Conservation (phyloP, 2,329 filamentous ascomycete species). For the Epichloe elymi region DNA sequence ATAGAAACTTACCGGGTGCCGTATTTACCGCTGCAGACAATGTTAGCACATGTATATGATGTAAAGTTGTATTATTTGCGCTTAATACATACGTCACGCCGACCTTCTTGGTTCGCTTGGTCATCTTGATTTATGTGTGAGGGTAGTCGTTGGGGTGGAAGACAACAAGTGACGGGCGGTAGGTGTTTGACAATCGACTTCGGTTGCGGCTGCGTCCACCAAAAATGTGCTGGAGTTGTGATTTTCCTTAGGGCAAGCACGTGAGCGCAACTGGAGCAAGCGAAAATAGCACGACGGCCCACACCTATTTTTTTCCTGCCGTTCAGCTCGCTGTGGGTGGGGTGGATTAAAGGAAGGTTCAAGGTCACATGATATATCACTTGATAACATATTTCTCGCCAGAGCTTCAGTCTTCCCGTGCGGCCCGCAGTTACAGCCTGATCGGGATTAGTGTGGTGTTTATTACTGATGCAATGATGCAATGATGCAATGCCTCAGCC, state of each 20-base stretch:
- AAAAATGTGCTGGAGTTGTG: constrained; percentile 26
- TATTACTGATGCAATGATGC: not conserved
- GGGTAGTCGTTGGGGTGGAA: constrained; percentile 20
- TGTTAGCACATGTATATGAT: constrained; percentile 16
- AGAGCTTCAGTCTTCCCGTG: constrained; percentile 1
- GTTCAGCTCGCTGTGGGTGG: not conserved
- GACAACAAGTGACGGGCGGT: constrained; percentile 19
- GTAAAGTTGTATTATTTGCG: constrained; percentile 2
- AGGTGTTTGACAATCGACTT: constrained; percentile 19
- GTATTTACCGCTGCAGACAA: constrained; percentile 57
- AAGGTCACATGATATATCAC: constrained; percentile 2
- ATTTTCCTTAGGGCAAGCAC: constrained; percentile 30
- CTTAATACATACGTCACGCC: constrained; percentile 57
- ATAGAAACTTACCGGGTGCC: constrained; percentile 66
- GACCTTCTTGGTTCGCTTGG: constrained; percentile 95
- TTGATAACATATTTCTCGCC: not conserved
- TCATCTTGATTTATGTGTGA: constrained; percentile 56
- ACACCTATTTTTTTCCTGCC: not conserved
- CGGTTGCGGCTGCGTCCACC: constrained; percentile 16
- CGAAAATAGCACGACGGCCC: constrained; percentile 7
- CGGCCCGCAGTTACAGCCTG: too few species aligned
- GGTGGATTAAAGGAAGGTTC: too few species aligned
- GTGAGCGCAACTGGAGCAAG: constrained; percentile 18
- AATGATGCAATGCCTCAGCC: too few species aligned
- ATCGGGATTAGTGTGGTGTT: not conserved